Conservation (phyloP, 2,329 filamentous ascomycete species). For the Cordyceps pruinosa region DNA sequence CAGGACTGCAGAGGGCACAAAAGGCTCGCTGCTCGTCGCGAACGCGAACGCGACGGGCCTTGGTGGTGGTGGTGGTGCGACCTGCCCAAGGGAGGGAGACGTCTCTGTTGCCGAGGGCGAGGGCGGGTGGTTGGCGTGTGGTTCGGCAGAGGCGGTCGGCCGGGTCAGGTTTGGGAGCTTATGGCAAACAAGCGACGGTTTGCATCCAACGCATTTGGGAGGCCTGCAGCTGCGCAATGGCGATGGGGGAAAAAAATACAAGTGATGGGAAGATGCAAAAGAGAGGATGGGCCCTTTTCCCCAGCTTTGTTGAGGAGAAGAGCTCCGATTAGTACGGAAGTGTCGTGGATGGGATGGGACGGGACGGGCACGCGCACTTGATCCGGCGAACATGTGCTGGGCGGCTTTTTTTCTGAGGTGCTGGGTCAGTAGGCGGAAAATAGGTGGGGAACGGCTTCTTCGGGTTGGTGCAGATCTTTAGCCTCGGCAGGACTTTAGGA, state of each 20-base stretch:
- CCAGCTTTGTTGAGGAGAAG: constrained; percentile 10
- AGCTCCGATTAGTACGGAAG: constrained; percentile 5
- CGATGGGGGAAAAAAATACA: not conserved
- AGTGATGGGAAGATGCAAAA: not conserved
- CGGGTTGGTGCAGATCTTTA: constrained; percentile 16
- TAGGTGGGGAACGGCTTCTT: constrained; percentile 8
- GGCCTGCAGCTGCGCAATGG: not conserved
- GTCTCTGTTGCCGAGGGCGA: not conserved
- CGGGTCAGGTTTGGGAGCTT: not conserved
- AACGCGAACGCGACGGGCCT: not conserved
- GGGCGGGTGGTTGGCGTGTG: constrained; percentile 1
- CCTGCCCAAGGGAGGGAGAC: not conserved
- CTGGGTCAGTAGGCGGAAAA: not conserved
- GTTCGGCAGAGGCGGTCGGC: not conserved
- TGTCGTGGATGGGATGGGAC: not conserved
- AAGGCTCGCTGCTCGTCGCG: not conserved
- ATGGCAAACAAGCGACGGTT: constrained; percentile 1
- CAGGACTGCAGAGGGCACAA: not conserved
- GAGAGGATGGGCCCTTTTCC: constrained; percentile 1
- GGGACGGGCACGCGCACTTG: constrained; percentile 1
- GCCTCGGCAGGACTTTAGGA: constrained; percentile 16
- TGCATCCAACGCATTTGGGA: constrained; percentile 4
- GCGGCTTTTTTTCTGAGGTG: not conserved
- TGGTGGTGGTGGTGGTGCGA: not conserved
- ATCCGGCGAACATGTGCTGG: constrained; percentile 13